These are phyloP conservation scores for Nicotiana paniculata DNA, from an alignment of 257 asterid species.

Conservation along the genomic window DNA sequence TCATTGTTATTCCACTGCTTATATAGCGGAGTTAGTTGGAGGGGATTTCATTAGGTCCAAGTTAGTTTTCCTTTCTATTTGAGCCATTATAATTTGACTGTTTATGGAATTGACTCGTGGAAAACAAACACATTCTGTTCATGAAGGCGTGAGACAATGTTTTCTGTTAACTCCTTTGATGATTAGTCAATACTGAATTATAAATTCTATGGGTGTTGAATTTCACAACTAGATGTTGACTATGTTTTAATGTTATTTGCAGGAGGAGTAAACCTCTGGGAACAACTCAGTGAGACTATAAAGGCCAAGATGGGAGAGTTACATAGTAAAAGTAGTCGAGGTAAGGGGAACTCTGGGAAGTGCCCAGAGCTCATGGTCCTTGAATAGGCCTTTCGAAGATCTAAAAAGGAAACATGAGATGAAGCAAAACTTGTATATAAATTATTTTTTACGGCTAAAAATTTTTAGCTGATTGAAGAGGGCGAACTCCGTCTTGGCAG, in stretches of 20 bases:
- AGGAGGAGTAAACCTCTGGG: conserved; percentile 55
- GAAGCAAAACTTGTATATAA: conserved; percentile 2
- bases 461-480: neutral
- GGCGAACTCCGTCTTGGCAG: neutral
- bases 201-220: neutral
- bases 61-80: neutral
- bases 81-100: neutral
- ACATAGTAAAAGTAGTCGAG: conserved; percentile 33
- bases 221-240: neutral
- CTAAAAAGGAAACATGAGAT: conserved; percentile 31
- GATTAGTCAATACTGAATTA: neutral
- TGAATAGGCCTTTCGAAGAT: conserved; percentile 60
- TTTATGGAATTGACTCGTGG: neutral
- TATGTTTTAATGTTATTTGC: conserved; percentile 1
- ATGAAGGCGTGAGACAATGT: neutral
- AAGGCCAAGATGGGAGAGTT: conserved; percentile 46
- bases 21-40: neutral
- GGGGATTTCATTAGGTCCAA: neutral
- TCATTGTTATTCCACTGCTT: neutral
- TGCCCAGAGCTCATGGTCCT: conserved; percentile 39
- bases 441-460: neutral
- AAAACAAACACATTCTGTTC: neutral
- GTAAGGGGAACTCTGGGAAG: conserved; percentile 27
- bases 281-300: conserved; percentile 49
- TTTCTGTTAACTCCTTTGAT: neutral